Evolutionary conservation across 2,329 filamentous ascomycete species (phyloP).

Genomic region (Ceratocystis albifundus): DNA sequence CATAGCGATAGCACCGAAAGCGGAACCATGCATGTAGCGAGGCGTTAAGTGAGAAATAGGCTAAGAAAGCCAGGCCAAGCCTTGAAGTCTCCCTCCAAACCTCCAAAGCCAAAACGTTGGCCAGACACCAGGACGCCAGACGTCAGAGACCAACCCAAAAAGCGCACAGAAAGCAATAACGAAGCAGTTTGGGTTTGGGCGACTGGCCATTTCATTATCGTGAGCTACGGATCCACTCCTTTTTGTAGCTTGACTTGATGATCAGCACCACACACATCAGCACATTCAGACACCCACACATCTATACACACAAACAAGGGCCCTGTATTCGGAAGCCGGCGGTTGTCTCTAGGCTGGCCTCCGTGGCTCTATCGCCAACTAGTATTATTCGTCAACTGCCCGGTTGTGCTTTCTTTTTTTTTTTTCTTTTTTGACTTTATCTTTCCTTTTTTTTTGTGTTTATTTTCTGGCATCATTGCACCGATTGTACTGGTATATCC

Average conservation of each 20-base stretch:
- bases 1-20: constrained; percentile 15
- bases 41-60: neutral
- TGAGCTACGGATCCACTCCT: neutral
- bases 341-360: neutral
- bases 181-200: neutral
- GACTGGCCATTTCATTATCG: neutral
- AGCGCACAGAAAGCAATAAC: constrained; percentile 8
- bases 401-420: neutral
- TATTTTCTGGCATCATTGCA: neutral
- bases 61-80: neutral
- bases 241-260: neutral
- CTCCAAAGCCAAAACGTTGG: neutral
- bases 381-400: constrained; percentile 2
- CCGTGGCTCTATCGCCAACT: constrained; percentile 6
- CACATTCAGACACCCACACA: too few relatives aligned
- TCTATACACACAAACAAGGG: neutral
- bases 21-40: constrained; percentile 12
- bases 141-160: constrained; percentile 2
- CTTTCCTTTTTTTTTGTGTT: neutral
- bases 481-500: too few relatives aligned
- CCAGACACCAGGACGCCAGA: neutral
- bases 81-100: constrained; percentile 8
- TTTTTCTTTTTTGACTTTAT: neutral
- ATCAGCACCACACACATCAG: too few relatives aligned
- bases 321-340: neutral